Evolutionary conservation across 1,284 basidiomycete genomes (phyloP), one percentile per base, ranked within the genome.

Genomic region (Laetiporus sulphureus): DNA sequence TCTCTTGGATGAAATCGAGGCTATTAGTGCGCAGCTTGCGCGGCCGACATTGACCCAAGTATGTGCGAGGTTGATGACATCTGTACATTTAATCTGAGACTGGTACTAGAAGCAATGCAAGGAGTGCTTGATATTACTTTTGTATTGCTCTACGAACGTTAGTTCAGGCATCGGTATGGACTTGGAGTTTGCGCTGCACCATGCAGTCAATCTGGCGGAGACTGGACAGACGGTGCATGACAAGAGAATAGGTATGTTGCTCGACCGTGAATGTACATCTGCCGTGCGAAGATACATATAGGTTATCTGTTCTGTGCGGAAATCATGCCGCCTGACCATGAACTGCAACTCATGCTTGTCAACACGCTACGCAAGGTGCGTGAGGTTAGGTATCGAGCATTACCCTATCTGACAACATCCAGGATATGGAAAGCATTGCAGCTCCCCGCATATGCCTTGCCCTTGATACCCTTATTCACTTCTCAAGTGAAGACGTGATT

Each of bases 301-400:
- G 86, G 84, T 8, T 88, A 89, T 59, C 59, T 80, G 5, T 88
- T 86, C 55, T 89, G 85, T 54, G 62, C 69, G 32, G 77, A 85
- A 55, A 61, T 83, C 15, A 84, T 90, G 79, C 72, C 76, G 29
- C 52, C 60, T 15, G 61, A 71, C 32, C 78, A 87, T 54, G 83
- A 86, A 48, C 65, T 89, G 21, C 73, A 77, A 45, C 65, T 90
- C n/a, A 86, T 90, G 84, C 66, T 90, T 11, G 78, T 90, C 33
- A 90, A 90, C 49, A 88, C 86, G 1, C 55, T 88, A 30, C 78
- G 85, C 47, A 89, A 89, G 71, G 85, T 79, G 50, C 20, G 41
- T 39, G 12, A 15, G 11, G 10, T 21, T 25, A n/a, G 13, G 27
- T 20, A 10, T 29, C 36, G 27, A 18, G 20, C 12, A 11, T 32